phyloP scores from a whole-genome alignment of 176 grass and related monocot genomes.

The Bromus sterilis region DNA sequence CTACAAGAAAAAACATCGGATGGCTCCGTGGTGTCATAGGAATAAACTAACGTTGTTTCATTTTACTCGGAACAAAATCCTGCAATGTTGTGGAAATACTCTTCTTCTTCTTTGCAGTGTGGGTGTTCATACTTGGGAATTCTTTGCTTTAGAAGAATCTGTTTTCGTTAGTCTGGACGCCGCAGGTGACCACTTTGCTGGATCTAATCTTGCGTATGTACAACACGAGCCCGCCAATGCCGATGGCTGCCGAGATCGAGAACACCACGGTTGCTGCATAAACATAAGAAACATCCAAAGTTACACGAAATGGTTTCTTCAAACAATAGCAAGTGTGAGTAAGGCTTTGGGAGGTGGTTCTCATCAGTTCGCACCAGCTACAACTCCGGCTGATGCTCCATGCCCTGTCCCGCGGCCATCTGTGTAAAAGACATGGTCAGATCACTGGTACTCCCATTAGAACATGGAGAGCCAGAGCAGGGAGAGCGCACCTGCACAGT shows the following conservation, averaged over 20 bases:
- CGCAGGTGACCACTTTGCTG: slow-evolving; percentile 71
- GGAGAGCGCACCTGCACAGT: slow-evolving; percentile 53
- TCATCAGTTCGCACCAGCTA: slow-evolving; percentile 63
- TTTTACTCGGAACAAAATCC: neutral
- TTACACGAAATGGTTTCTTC: neutral
- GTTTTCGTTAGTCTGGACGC: slow-evolving; percentile 84
- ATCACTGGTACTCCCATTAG: neutral
- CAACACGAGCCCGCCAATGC: slow-evolving; percentile 68
- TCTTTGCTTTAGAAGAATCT: slow-evolving; percentile 50
- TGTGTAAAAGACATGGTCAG: neutral
- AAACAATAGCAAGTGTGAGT: neutral
- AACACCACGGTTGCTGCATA: slow-evolving; percentile 56
- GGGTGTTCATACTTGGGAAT: neutral
- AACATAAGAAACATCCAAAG: neutral
- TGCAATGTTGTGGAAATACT: neutral
- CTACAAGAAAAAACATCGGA: neutral
- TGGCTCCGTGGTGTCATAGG: neutral
- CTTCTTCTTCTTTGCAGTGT: neutral
- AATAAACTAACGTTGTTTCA: too few relatives aligned
- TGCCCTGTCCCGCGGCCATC: slow-evolving; percentile 24
- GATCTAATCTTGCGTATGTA: slow-evolving; percentile 60
- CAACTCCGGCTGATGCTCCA: slow-evolving; percentile 42
- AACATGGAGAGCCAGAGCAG: neutral
- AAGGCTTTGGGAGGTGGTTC: neutral
- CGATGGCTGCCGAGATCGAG: slow-evolving; percentile 50